phyloP scores from a whole-genome alignment of 1,284 basidiomycete genomes.

The Apiotrichum laibachii region DNA sequence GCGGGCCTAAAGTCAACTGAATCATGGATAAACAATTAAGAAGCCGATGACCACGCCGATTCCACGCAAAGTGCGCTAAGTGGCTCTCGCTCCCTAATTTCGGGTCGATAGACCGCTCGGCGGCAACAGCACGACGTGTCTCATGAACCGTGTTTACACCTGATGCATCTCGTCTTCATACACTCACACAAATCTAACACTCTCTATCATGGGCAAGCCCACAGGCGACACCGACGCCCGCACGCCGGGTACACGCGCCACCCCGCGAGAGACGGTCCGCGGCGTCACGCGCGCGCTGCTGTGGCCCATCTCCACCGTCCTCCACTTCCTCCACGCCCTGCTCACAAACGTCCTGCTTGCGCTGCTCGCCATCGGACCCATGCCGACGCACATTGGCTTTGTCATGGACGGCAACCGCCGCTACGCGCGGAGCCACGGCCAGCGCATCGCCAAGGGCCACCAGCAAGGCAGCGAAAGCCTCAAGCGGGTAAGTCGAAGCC shows the following conservation, averaged over 20 bases:
- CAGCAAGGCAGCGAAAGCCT: conserved; percentile 79
- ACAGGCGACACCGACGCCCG: not conserved
- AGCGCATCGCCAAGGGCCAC: conserved; percentile 73
- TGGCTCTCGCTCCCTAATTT: too few relatives aligned
- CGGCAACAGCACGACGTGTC: too few relatives aligned
- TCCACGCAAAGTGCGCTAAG: too few relatives aligned
- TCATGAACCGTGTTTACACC: too few relatives aligned
- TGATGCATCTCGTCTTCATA: too few relatives aligned
- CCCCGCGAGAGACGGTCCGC: not conserved
- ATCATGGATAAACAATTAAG: too few relatives aligned
- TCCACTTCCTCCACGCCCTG: conserved; percentile 38
- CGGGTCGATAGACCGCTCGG: too few relatives aligned
- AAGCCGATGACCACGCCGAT: too few relatives aligned
- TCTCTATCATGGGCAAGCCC: not conserved
- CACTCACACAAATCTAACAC: too few relatives aligned
- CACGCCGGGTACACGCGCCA: not conserved
- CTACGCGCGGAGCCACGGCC: conserved; percentile 72
- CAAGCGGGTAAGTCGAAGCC: conserved; percentile 60
- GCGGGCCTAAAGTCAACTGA: too few relatives aligned
- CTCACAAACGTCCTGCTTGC: conserved; percentile 57
- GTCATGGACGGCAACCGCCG: conserved; percentile 98
- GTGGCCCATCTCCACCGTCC: conserved; percentile 24
- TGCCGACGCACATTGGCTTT: conserved; percentile 89
- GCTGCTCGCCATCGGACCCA: conserved; percentile 73
- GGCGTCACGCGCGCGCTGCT: conserved; percentile 11